Evolutionary conservation across 2,329 filamentous ascomycete genomes (phyloP).

Genomic region (Orbilia javanica): DNA sequence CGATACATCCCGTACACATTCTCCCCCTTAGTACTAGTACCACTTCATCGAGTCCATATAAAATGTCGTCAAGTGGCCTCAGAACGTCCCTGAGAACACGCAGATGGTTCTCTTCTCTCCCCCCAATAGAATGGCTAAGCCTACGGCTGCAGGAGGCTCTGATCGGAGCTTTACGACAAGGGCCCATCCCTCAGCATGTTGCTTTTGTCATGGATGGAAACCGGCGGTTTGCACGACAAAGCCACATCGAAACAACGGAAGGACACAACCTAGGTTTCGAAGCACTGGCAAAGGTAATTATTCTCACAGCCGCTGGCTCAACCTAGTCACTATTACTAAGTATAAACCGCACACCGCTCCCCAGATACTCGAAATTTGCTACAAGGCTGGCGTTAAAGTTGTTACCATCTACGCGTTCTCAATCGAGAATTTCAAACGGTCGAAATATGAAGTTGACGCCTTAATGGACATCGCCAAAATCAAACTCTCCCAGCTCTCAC

Average conservation of each 20-base stretch:
- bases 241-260: conserved; percentile 95
- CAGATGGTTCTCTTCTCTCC: conserved; percentile 84
- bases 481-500: conserved; percentile 89
- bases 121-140: conserved; percentile 90
- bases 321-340: not conserved
- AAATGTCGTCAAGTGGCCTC: conserved; percentile 51
- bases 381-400: conserved; percentile 95
- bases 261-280: conserved; percentile 97
- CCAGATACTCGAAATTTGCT: conserved; percentile 92
- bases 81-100: conserved; percentile 62
- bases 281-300: conserved; percentile 81
- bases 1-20: not conserved
- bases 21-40: not conserved
- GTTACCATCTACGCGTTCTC: conserved; percentile 99
- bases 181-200: conserved; percentile 91
- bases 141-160: conserved; percentile 83
- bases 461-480: conserved; percentile 98
- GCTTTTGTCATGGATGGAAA: conserved; percentile 99
- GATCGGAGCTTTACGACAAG: conserved; percentile 88
- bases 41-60: not conserved
- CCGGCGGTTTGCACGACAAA: conserved; percentile 86
- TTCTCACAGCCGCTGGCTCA: conserved; percentile 54
- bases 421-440: conserved; percentile 98
- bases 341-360: not conserved
- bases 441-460: conserved; percentile 94